phyloP scores from a whole-genome alignment of 2,329 filamentous ascomycete genomes.

The Pezicula radicicola region DNA sequence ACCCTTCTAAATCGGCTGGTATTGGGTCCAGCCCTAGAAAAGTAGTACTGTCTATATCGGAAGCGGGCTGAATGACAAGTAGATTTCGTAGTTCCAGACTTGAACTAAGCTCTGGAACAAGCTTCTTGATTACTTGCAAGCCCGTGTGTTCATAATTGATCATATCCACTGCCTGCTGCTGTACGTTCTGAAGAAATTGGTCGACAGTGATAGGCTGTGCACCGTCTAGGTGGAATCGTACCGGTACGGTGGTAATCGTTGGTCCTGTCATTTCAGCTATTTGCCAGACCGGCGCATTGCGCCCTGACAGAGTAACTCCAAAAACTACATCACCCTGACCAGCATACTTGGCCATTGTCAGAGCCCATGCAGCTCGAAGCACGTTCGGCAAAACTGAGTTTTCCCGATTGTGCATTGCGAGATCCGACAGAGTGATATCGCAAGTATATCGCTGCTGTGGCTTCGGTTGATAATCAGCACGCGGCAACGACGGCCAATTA shows the following conservation, averaged over 20 bases:
- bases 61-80: conserved; percentile 17
- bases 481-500: conserved; percentile 7
- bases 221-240: conserved; percentile 32
- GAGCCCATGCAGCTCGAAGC: conserved; percentile 32
- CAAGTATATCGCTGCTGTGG: conserved; percentile 1
- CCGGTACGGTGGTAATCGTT: conserved; percentile 39
- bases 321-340: conserved; percentile 36
- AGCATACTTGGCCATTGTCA: conserved; percentile 35
- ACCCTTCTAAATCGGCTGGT: background rate
- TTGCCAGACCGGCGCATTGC: conserved; percentile 33
- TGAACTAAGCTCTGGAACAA: conserved; percentile 9
- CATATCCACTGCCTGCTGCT: conserved; percentile 41
- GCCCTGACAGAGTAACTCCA: conserved; percentile 39
- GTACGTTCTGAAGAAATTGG: conserved; percentile 42
- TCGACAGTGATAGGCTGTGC: conserved; percentile 23
- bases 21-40: background rate
- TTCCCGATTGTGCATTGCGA: background rate
- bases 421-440: conserved; percentile 1
- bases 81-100: conserved; percentile 18
- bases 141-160: conserved; percentile 49
- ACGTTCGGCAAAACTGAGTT: conserved; percentile 2
- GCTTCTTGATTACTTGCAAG: conserved; percentile 14
- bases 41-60: background rate
- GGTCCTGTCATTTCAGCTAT: conserved; percentile 39
- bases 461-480: conserved; percentile 5